Percentiles rank a stretch among this genome's conserved stretches.
Evolutionary conservation across 2,329 filamentous ascomycete genomes (phyloP).

Genomic region (Apiospora saccharicola): DNA sequence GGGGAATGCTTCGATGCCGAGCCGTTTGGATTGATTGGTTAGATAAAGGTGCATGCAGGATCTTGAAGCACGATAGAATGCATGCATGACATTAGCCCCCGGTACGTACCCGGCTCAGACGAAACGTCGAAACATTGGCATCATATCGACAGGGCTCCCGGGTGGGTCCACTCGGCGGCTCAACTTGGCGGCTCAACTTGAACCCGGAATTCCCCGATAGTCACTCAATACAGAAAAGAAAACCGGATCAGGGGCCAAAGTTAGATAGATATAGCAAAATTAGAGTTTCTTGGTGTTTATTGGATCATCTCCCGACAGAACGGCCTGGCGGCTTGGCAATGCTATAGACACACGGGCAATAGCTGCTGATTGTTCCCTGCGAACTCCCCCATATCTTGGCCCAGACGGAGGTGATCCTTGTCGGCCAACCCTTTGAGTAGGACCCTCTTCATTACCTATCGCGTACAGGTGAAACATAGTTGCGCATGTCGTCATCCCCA

Average conservation of each 20-base stretch:
- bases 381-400: background rate
- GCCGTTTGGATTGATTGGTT: background rate
- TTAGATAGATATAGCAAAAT: background rate
- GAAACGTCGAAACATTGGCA: constrained; percentile 15
- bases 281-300: background rate
- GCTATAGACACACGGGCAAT: background rate
- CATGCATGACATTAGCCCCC: background rate
- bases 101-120: background rate
- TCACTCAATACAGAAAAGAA: background rate
- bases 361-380: background rate
- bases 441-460: background rate
- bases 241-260: background rate
- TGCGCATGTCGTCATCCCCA: background rate
- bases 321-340: background rate
- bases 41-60: background rate
- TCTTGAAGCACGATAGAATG: background rate
- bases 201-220: background rate
- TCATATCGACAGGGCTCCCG: background rate
- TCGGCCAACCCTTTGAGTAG: background rate
- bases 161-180: background rate
- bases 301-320: background rate
- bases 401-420: background rate
- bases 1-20: background rate
- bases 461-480: background rate
- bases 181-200: background rate